Percentiles rank a stretch among this genome's conserved stretches.
Conservation (phyloP, 805 yeast species). For the Ogataea salicorniae region DNA sequence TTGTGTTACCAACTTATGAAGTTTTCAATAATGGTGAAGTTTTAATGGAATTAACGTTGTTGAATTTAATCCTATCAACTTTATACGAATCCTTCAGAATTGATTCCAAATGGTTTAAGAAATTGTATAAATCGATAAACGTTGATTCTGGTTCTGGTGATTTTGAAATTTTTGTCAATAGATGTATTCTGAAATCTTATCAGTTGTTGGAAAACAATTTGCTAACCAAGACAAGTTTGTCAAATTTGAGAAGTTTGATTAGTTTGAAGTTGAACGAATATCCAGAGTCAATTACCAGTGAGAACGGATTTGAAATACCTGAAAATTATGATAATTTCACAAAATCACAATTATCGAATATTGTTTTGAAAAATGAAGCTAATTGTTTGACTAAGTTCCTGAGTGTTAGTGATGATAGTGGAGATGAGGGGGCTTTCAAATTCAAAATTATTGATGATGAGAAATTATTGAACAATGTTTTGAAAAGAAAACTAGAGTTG, state of each 20-base stretch:
- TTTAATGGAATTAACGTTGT: constrained; percentile 49
- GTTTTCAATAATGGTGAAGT: constrained; percentile 54
- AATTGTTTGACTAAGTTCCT: constrained; percentile 40
- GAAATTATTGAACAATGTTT: constrained; percentile 51
- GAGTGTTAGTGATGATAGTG: constrained; percentile 15
- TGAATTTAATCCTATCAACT: constrained; percentile 48
- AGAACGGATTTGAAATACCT: constrained; percentile 14
- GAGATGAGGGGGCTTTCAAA: constrained; percentile 20
- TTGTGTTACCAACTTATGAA: constrained; percentile 56
- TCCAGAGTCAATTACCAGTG: constrained; percentile 29
- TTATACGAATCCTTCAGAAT: constrained; percentile 27
- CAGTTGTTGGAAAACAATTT: constrained; percentile 51
- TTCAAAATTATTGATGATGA: constrained; percentile 51
- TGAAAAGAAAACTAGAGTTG: constrained; percentile 42
- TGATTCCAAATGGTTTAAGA: constrained; percentile 30
- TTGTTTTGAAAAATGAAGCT: constrained; percentile 54
- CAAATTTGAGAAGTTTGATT: constrained; percentile 32
- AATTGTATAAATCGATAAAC: constrained; percentile 17
- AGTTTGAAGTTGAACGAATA: constrained; percentile 40
- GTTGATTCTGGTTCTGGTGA: constrained; percentile 20
- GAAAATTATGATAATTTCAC: constrained; percentile 7
- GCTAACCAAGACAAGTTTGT: constrained; percentile 35
- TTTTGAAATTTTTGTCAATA: constrained; percentile 34
- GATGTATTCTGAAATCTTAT: constrained; percentile 54
- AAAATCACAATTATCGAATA: constrained; percentile 43